Conservation (phyloP, 208 protist genomes). For the Trypanosoma boissoni region DNA sequence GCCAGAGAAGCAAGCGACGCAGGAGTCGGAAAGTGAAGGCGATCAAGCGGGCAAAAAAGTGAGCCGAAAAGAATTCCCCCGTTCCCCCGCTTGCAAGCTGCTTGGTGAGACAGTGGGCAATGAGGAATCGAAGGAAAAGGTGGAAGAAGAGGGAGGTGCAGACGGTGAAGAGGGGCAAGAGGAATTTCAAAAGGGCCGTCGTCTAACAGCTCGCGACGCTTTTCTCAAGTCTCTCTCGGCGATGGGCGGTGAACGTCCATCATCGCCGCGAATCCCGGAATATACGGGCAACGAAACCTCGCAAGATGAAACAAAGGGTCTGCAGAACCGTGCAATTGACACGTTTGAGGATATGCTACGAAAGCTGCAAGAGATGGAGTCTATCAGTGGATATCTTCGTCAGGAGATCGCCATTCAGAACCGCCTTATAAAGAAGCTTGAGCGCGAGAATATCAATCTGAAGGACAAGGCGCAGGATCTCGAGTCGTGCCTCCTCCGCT, state of each 20-base stretch:
- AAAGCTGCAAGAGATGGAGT: slow-evolving; percentile 74
- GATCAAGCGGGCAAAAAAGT: background rate
- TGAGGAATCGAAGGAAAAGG: no score
- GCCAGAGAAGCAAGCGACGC: background rate
- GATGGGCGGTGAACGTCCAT: no score
- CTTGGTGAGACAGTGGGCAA: no score
- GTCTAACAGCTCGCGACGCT: no score
- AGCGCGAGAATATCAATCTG: slow-evolving; percentile 55
- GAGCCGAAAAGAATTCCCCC: background rate
- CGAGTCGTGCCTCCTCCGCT: slow-evolving; percentile 44
- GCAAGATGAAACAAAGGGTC: background rate
- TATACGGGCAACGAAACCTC: no score
- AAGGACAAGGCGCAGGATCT: slow-evolving; percentile 49
- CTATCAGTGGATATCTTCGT: slow-evolving; percentile 71
- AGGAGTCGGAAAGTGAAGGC: background rate
- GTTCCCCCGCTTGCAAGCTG: background rate
- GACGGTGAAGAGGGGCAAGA: no score
- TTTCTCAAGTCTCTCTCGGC: no score
- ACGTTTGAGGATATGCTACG: slow-evolving; percentile 75
- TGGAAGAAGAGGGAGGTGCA: no score
- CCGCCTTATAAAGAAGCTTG: slow-evolving; percentile 50
- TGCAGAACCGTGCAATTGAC: slow-evolving; percentile 4
- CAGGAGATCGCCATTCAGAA: slow-evolving; percentile 72
- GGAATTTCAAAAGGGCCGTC: no score
- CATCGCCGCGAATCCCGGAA: no score